Base-by-base conservation (phyloP, 2,329 filamentous ascomycete genomes). In the Boeremia lycopersici region DNA sequence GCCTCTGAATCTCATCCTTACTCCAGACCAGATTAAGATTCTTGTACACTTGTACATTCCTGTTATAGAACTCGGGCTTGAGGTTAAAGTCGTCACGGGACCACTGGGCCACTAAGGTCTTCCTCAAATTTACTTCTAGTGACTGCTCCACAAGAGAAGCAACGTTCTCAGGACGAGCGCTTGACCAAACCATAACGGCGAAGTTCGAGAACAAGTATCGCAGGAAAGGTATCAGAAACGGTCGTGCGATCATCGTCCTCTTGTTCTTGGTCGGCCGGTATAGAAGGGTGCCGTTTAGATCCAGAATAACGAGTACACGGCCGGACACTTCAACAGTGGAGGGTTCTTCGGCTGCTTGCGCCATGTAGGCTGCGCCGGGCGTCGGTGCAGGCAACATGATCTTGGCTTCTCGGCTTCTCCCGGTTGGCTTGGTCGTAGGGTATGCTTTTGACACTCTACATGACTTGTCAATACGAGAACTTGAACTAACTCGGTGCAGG, bases 231-330 rank as follows among this genome's bases (percentile, higher is more conserved):
- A 78, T 66, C 1, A 95, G 82, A 60, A 87, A 81, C 0, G 90
- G 90, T 0, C 95, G 88, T 60, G 82, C 77, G 38, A 86, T 76
- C 70, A 92, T 90, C 36, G 74, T 71, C 9, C 79, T 81, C 3
- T 65, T 62, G 23, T 64, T 61, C 7, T 51, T 61, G n/a, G 79
- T 80, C 8, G 86, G 87, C 5, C 95, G 89, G 76, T 84, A 82
- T 31, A 98, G 83, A 1, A 99, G 82, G 0, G 93, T 97, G 59
- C 95, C 95, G 74, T 98, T 99, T 33, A 99, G 84, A 76, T 99
- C 95, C 58, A 98, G 84, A 41, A 98, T 84, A 45, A 99, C 81
- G 19, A 99, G 85, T 30, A 96, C 82, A 13, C 83, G 84, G 35
- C 85, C 84, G 1, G 87, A 83, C 1, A 73, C 45, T 0, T 74